phyloP scores from a whole-genome alignment of 2,329 filamentous ascomycete species.

The Trichoderma simmonsii region DNA sequence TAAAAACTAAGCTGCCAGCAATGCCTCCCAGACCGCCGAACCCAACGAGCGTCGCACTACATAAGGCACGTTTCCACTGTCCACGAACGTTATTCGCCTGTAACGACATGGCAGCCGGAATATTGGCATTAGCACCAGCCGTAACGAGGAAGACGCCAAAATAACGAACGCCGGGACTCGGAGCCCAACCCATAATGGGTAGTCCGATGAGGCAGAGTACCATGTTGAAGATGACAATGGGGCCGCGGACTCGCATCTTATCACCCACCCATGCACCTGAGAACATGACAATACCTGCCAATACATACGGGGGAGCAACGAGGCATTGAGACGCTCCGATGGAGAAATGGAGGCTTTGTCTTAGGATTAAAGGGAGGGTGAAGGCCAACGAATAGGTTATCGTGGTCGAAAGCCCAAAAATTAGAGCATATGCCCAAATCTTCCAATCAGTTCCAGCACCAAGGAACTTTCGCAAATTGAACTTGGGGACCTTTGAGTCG shows the following conservation, averaged over 20 bases:
- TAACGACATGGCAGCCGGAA: constrained; percentile 72
- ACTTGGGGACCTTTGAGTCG: constrained; percentile 53
- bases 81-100: constrained; percentile 86
- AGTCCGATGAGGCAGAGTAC: constrained; percentile 65
- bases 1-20: constrained; percentile 69
- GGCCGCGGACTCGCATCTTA: constrained; percentile 62
- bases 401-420: constrained; percentile 47
- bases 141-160: constrained; percentile 75
- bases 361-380: constrained; percentile 74
- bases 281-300: constrained; percentile 63
- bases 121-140: constrained; percentile 73
- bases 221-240: constrained; percentile 64
- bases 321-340: constrained; percentile 66
- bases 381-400: constrained; percentile 74
- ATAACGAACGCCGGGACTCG: constrained; percentile 57
- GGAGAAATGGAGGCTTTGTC: constrained; percentile 59
- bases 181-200: constrained; percentile 67
- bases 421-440: constrained; percentile 59
- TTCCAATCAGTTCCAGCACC: constrained; percentile 49
- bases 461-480: constrained; percentile 48
- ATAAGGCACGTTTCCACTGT: constrained; percentile 84
- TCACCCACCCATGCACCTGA: constrained; percentile 62
- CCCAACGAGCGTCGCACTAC: constrained; percentile 71
- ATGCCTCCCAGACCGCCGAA: constrained; percentile 79
- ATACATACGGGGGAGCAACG: constrained; percentile 65